Evolutionary conservation across 495 filamentous ascomycete species (phyloP).

Genomic region (Lasiosphaeria miniovina): DNA sequence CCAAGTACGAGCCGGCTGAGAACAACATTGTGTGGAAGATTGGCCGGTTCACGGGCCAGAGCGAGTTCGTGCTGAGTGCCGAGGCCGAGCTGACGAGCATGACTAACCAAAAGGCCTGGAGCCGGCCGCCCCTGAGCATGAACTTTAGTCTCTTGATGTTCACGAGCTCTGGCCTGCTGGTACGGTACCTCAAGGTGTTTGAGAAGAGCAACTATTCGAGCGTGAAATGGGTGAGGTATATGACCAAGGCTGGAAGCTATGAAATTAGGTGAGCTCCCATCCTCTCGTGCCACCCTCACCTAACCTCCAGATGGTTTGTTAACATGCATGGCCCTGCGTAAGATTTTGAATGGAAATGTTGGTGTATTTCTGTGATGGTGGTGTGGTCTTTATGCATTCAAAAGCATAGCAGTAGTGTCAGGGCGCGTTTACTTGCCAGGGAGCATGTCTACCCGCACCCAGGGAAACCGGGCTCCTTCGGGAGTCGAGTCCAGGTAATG

Average conservation of each 20-base stretch:
- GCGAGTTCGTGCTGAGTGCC: conserved; percentile 89
- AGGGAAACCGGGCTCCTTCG: neutral
- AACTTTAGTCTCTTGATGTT: conserved; percentile 97
- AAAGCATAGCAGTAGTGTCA: conserved; percentile 19
- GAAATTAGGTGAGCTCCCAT: conserved; percentile 60
- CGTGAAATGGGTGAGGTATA: conserved; percentile 99
- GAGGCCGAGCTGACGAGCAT: conserved; percentile 92
- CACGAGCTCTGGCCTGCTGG: conserved; percentile 85
- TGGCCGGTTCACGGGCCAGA: conserved; percentile 89
- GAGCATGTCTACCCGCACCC: conserved; percentile 3
- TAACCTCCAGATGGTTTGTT: neutral
- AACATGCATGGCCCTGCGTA: neutral
- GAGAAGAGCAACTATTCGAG: conserved; percentile 98
- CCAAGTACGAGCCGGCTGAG: conserved; percentile 96
- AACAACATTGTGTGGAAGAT: conserved; percentile 99
- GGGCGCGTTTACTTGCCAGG: conserved; percentile 14
- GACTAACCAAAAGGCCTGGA: conserved; percentile 99
- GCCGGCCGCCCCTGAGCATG: conserved; percentile 84
- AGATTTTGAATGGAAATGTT: conserved; percentile 20
- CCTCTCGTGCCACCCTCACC: neutral
- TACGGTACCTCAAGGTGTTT: conserved; percentile 97
- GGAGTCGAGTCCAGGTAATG: no score
- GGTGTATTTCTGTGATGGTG: neutral
- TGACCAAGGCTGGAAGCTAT: conserved; percentile 89
- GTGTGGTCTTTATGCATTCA: conserved; percentile 4